Conservation (phyloP, 495 filamentous ascomycete genomes). For the Xylaria palmicola region DNA sequence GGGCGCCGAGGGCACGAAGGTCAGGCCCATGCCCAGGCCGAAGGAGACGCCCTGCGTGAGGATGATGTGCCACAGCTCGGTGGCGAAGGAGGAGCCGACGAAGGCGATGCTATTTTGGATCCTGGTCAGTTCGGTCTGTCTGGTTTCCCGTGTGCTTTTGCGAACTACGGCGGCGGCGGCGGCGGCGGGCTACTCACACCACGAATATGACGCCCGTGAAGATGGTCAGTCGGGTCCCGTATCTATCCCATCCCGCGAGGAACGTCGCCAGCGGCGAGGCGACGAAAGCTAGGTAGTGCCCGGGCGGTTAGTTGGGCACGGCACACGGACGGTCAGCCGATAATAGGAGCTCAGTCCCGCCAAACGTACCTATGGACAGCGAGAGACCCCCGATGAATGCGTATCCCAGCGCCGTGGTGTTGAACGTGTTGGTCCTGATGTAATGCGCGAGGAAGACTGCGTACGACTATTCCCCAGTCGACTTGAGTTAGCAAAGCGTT, state of each 20-base stretch:
- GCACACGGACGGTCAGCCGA: background rate
- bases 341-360: background rate
- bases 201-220: conserved; percentile 60
- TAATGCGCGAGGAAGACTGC: conserved; percentile 74
- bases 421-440: conserved; percentile 57
- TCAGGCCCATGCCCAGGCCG: conserved; percentile 72
- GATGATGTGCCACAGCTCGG: conserved; percentile 68
- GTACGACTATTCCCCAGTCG: conserved; percentile 50
- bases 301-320: conserved; percentile 28
- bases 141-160: background rate
- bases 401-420: conserved; percentile 58
- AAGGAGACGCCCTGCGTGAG: conserved; percentile 76
- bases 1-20: conserved; percentile 69
- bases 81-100: conserved; percentile 67
- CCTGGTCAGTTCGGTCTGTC: no score
- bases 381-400: conserved; percentile 75
- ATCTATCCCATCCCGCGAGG: conserved; percentile 48
- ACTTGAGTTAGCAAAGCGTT: background rate
- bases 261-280: conserved; percentile 65
- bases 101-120: conserved; percentile 53
- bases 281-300: conserved; percentile 54
- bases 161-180: background rate
- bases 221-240: conserved; percentile 57
- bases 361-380: conserved; percentile 49
- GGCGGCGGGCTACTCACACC: conserved; percentile 35